Evolutionary conservation across 2,329 filamentous ascomycete species (phyloP).

Genomic region (Trichoderma atrobrunneum): DNA sequence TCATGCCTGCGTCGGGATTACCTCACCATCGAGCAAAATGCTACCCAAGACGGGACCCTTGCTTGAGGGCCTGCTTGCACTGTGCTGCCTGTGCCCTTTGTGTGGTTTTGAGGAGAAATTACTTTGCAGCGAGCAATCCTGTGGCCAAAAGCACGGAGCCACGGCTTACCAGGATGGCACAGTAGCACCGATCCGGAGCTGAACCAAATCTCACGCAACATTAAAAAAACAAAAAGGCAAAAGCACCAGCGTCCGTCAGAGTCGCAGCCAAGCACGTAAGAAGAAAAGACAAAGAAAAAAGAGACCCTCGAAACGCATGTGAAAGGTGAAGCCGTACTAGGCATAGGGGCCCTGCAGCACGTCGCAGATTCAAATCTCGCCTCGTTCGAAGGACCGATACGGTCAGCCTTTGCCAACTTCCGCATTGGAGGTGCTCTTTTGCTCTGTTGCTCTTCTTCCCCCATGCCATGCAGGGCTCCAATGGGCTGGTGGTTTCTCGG

Average conservation of each 20-base stretch:
- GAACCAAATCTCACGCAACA: neutral
- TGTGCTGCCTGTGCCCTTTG: neutral
- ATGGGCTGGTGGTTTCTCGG: neutral
- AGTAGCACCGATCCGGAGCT: slow-evolving; percentile 6
- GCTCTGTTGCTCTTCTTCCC: too few species aligned
- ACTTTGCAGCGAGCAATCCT: neutral
- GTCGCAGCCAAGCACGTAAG: neutral
- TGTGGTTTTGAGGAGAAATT: neutral
- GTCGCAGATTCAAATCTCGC: slow-evolving; percentile 1
- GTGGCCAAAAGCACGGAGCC: neutral
- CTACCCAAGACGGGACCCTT: neutral
- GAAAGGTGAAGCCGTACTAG: neutral
- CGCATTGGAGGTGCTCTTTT: neutral
- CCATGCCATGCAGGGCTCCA: neutral
- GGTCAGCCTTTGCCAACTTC: slow-evolving; percentile 2
- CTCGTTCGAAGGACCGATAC: slow-evolving; percentile 14
- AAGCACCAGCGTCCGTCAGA: neutral
- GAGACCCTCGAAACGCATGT: neutral
- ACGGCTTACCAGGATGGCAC: neutral
- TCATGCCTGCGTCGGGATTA: neutral
- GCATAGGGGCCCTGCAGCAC: neutral
- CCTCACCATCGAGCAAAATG: neutral
- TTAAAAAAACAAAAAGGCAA: neutral
- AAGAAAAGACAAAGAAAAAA: neutral
- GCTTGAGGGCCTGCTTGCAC: neutral